Conservation (phyloP, 805 yeast genomes). For the Cyberlindnera xylosilytica region DNA sequence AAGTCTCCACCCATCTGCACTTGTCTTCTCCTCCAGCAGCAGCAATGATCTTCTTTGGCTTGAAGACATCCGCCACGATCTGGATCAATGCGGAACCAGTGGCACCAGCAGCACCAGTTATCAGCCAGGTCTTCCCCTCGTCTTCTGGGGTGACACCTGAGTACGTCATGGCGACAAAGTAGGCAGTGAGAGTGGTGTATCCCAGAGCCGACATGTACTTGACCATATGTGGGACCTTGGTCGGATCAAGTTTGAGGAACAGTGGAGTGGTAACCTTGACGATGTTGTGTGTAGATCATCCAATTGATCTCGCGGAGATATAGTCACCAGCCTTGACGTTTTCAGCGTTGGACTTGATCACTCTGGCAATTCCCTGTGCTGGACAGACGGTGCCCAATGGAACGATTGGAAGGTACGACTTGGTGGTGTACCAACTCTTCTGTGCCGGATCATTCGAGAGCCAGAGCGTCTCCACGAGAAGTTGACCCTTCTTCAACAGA, state of each 20-base stretch:
- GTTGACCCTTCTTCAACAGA: conserved; percentile 35
- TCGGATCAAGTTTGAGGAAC: conserved; percentile 15
- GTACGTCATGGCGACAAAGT: conserved; percentile 48
- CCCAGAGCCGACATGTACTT: conserved; percentile 51
- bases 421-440: conserved; percentile 49
- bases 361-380: conserved; percentile 49
- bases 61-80: conserved; percentile 49
- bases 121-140: conserved; percentile 42
- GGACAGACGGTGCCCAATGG: conserved; percentile 43
- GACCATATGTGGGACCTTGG: conserved; percentile 30
- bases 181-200: conserved; percentile 59
- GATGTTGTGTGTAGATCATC: conserved; percentile 49
- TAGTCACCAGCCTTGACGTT: conserved; percentile 42
- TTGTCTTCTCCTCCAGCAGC: conserved; percentile 60
- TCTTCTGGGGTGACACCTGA: conserved; percentile 43
- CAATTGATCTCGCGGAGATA: conserved; percentile 37
- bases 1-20: conserved; percentile 47
- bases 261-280: conserved; percentile 19
- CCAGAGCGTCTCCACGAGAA: conserved; percentile 43
- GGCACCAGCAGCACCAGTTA: conserved; percentile 74
- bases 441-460: conserved; percentile 63
- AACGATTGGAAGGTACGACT: conserved; percentile 29
- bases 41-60: conserved; percentile 56
- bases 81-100: conserved; percentile 62
- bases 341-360: conserved; percentile 43